Evolutionary conservation across 2,329 filamentous ascomycete genomes (phyloP).

Genomic region (Colletotrichum orbiculare): DNA sequence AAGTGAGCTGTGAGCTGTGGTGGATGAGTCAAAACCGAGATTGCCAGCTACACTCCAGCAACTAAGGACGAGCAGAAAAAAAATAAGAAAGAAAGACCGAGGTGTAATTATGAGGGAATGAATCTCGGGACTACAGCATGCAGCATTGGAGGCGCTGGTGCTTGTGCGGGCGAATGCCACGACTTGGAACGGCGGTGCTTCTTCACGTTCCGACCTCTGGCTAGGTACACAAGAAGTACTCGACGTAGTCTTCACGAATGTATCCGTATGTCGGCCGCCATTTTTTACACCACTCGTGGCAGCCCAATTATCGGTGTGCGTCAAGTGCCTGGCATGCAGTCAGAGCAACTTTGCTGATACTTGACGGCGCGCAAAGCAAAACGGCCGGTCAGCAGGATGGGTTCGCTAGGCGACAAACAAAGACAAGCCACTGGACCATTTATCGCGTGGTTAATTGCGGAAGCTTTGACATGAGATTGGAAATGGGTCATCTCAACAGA

Average conservation of each 20-base stretch:
- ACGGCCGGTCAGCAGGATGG: neutral
- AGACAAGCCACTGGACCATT: neutral
- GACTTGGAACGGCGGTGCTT: slow-evolving; percentile 5
- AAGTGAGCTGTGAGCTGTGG: slow-evolving; percentile 15
- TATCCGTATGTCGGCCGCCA: neutral
- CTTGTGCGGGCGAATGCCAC: neutral
- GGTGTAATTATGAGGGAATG: too few relatives aligned
- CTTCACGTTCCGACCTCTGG: neutral
- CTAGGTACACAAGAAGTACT: slow-evolving; percentile 27
- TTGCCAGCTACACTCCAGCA: neutral
- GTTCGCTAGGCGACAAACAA: slow-evolving; percentile 23
- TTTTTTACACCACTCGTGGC: neutral
- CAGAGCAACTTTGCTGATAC: slow-evolving; percentile 22
- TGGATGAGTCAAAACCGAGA: slow-evolving; percentile 3
- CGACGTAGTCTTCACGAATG: neutral
- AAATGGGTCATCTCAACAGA: slow-evolving; percentile 17
- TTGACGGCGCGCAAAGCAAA: slow-evolving; percentile 15
- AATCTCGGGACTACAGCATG: neutral
- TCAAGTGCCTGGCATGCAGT: neutral
- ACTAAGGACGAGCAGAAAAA: neutral
- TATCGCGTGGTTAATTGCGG: slow-evolving; percentile 14
- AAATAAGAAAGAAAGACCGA: slow-evolving; percentile 11
- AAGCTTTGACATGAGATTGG: slow-evolving; percentile 27
- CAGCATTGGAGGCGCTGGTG: slow-evolving; percentile 11
- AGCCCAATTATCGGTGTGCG: neutral